Conservation (phyloP, 768 basidiomycete genomes). For the Termitomyces sp. region DNA sequence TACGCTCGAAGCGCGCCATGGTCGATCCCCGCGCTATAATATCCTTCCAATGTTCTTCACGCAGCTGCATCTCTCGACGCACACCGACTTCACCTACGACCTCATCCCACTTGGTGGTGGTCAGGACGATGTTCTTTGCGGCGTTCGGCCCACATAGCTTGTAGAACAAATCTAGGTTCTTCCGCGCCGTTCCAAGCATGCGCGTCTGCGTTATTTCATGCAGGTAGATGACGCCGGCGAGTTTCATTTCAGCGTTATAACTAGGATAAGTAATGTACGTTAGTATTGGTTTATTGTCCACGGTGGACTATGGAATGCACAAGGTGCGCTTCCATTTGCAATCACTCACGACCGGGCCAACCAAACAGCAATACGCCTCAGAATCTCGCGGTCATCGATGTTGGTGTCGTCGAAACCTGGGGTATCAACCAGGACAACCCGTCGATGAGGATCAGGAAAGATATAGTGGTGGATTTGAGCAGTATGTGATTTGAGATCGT, state of each 20-base stretch:
- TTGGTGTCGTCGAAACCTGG: slow-evolving; percentile 23
- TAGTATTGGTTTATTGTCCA: neutral
- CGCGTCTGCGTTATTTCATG: slow-evolving; percentile 16
- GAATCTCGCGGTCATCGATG: slow-evolving; percentile 14
- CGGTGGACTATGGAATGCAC: neutral
- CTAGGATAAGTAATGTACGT: neutral
- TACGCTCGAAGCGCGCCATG: slow-evolving; percentile 8
- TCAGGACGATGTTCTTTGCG: slow-evolving; percentile 13
- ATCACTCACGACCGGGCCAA: slow-evolving; percentile 16
- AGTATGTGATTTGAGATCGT: slow-evolving; percentile 11
- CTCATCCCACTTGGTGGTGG: slow-evolving; percentile 16
- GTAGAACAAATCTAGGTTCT: slow-evolving; percentile 17
- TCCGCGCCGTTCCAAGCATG: slow-evolving; percentile 12
- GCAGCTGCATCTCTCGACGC: slow-evolving; percentile 8
- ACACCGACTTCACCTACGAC: neutral
- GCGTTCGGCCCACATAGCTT: slow-evolving; percentile 12
- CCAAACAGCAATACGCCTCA: slow-evolving; percentile 19
- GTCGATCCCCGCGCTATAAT: slow-evolving; percentile 3
- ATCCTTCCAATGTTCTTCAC: slow-evolving; percentile 8
- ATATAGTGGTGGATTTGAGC: slow-evolving; percentile 10
- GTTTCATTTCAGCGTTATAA: slow-evolving; percentile 13
- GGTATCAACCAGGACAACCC: slow-evolving; percentile 19
- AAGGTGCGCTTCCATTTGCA: neutral
- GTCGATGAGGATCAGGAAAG: slow-evolving; percentile 7
- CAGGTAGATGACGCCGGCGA: slow-evolving; percentile 17